phyloP scores from a whole-genome alignment of 108 stramenopile species.

The Pseudonitzschia delicatissima region DNA sequence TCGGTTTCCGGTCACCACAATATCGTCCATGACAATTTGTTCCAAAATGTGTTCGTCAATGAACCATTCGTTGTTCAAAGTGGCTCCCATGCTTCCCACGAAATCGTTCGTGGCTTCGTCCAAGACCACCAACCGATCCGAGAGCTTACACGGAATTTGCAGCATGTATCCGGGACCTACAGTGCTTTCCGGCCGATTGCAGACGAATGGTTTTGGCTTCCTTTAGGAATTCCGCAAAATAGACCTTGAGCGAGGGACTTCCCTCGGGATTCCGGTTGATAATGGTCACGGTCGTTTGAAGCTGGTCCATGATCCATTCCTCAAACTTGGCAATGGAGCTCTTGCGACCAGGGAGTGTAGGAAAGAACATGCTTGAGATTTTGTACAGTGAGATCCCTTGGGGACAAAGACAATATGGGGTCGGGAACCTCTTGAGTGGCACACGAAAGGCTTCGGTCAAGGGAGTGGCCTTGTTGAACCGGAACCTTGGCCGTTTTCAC shows the following conservation, averaged over 20 bases:
- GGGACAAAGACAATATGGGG: slow-evolving; percentile 32
- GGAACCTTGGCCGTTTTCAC: slow-evolving; percentile 40
- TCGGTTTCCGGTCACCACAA: neutral
- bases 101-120: neutral
- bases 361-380: too few relatives aligned
- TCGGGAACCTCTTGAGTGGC: neutral
- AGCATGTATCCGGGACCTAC: neutral
- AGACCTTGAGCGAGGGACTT: slow-evolving; percentile 7
- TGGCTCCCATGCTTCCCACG: neutral
- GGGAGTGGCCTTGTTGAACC: slow-evolving; percentile 32
- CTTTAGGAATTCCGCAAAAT: slow-evolving; percentile 2
- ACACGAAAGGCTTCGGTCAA: slow-evolving; percentile 30
- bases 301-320: slow-evolving; percentile 15
- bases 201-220: neutral
- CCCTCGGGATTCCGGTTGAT: slow-evolving; percentile 9
- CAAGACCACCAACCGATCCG: neutral
- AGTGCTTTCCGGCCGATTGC: neutral
- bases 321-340: too few relatives aligned
- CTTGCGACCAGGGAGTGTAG: too few relatives aligned
- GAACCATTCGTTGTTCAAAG: neutral
- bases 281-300: slow-evolving; percentile 5
- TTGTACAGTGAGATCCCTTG: slow-evolving; percentile 20
- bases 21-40: neutral
- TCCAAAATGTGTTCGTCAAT: neutral
- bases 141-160: neutral